phyloP scores from a whole-genome alignment of 495 filamentous ascomycete genomes.

The Daldinia vernicosa region DNA sequence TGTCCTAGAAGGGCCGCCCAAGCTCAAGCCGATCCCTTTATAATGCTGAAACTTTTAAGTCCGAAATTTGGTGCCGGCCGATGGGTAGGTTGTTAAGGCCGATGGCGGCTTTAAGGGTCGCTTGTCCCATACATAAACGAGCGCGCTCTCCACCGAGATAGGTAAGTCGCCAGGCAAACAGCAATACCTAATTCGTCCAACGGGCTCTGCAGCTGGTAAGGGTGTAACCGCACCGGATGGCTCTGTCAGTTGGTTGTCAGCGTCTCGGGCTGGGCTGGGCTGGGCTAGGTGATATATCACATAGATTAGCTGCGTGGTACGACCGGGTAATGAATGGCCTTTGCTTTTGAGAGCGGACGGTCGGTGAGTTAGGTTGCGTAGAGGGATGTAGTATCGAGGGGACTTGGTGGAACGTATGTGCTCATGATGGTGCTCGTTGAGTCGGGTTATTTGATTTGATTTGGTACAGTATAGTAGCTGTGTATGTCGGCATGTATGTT shows the following conservation, averaged over 20 bases:
- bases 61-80: slow-evolving; percentile 5
- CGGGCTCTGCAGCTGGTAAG: not conserved
- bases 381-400: too few species aligned
- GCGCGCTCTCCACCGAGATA: not conserved
- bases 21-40: slow-evolving; percentile 3
- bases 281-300: not conserved
- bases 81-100: slow-evolving; percentile 2
- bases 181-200: not conserved
- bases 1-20: not conserved
- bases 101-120: slow-evolving; percentile 8
- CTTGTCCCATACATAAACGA: not conserved
- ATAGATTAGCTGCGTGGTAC: not conserved
- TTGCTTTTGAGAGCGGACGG: not conserved
- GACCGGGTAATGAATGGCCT: not conserved
- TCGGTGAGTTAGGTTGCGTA: too few species aligned
- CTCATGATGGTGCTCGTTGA: too few species aligned
- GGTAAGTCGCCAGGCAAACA: not conserved
- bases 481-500: too few species aligned
- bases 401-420: too few species aligned
- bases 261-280: not conserved
- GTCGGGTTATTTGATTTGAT: too few species aligned
- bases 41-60: slow-evolving; percentile 7
- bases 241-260: not conserved
- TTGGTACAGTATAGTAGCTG: too few species aligned
- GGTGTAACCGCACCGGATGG: not conserved